Evolutionary conservation across 306 rosid genomes (phyloP).

Genomic region (Vicia sativa): DNA sequence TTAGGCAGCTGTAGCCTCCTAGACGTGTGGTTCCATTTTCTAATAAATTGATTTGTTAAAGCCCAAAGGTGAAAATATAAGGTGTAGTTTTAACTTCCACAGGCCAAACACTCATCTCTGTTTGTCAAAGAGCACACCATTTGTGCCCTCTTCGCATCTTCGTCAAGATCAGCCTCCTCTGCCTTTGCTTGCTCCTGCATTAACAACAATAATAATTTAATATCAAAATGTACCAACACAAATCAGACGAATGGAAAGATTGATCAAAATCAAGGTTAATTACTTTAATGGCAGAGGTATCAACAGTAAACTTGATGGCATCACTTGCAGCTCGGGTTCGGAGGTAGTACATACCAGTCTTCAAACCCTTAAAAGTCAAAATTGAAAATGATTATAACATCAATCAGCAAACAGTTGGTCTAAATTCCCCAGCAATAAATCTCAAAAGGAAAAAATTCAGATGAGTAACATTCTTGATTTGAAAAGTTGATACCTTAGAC

Average conservation of each 20-base stretch:
- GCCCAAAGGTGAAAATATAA: constrained; percentile 7
- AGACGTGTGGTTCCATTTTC: background rate
- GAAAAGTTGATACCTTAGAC: constrained; percentile 61
- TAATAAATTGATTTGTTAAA: background rate
- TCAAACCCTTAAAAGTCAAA: constrained; percentile 67
- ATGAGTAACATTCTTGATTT: background rate
- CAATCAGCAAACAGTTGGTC: constrained; percentile 19
- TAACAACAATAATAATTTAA: background rate
- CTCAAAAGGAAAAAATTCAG: background rate
- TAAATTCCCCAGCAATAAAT: background rate
- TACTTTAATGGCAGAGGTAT: constrained; percentile 65
- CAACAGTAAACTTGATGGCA: constrained; percentile 91
- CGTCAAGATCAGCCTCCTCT: constrained; percentile 49
- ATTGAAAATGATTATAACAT: constrained; percentile 12
- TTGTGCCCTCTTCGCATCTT: constrained; percentile 67
- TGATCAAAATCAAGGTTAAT: background rate
- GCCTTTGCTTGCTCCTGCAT: constrained; percentile 55
- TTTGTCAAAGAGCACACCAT: constrained; percentile 88
- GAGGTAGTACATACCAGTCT: constrained; percentile 92
- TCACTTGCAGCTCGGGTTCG: constrained; percentile 83
- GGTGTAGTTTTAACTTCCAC: constrained; percentile 64
- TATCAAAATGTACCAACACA: constrained; percentile 10
- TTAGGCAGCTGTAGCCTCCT: background rate
- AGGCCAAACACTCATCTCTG: constrained; percentile 80
- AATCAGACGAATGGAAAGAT: background rate